A percentile compares a stretch with the other conserved stretches of the same genome.
Conservation (phyloP, 2,329 filamentous ascomycete species). For the Fusarium azukiicola region DNA sequence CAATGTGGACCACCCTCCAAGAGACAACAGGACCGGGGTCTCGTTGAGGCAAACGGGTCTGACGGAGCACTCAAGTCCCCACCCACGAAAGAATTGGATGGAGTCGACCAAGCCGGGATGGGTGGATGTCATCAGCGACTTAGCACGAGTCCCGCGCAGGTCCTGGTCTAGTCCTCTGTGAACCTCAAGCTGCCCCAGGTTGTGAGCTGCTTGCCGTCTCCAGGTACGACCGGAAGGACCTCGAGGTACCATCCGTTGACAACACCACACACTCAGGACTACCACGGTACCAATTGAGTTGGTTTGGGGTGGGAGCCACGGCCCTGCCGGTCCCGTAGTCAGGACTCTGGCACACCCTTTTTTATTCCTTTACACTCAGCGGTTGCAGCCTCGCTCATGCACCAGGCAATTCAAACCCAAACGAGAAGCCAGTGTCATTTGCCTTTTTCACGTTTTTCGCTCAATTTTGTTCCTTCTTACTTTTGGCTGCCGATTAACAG, state of each 20-base stretch:
- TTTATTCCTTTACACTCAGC: slow-evolving; percentile 33
- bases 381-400: slow-evolving; percentile 38
- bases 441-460: slow-evolving; percentile 34
- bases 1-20: slow-evolving; percentile 24
- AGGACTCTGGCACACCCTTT: slow-evolving; percentile 40
- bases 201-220: slow-evolving; percentile 44
- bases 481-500: slow-evolving; percentile 40
- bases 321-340: slow-evolving; percentile 46
- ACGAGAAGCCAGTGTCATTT: slow-evolving; percentile 34
- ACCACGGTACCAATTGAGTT: slow-evolving; percentile 53
- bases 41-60: slow-evolving; percentile 46
- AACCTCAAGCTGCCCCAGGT: slow-evolving; percentile 51
- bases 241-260: slow-evolving; percentile 51
- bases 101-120: slow-evolving; percentile 46
- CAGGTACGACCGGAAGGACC: slow-evolving; percentile 52
- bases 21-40: slow-evolving; percentile 46
- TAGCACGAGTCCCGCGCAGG: slow-evolving; percentile 48
- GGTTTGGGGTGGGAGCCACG: slow-evolving; percentile 40
- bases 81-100: slow-evolving; percentile 44
- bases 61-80: slow-evolving; percentile 44
- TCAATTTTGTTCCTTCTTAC: slow-evolving; percentile 29
- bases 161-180: slow-evolving; percentile 47
- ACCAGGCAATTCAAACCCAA: slow-evolving; percentile 18
- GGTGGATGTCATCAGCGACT: slow-evolving; percentile 46
- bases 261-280: slow-evolving; percentile 27